Evolutionary conservation across 1,139 yeast species (phyloP).

Genomic region (Scheffersomyces lignicola): DNA sequence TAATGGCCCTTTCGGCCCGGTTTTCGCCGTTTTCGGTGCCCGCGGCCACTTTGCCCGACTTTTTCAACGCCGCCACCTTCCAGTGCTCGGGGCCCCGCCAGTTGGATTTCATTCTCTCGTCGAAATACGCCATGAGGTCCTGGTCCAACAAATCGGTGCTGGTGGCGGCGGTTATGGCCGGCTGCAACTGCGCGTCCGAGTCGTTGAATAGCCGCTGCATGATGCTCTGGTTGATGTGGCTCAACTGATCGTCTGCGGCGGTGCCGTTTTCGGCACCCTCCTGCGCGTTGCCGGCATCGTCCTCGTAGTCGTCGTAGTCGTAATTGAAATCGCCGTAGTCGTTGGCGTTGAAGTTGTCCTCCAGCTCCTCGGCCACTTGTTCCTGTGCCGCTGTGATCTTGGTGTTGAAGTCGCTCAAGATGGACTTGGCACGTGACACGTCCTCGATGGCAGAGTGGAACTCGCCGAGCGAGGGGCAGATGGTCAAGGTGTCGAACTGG

Average conservation of each 20-base stretch:
- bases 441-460: slow-evolving; percentile 60
- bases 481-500: slow-evolving; percentile 37
- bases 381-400: slow-evolving; percentile 19
- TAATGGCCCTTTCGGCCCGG: slow-evolving; percentile 10
- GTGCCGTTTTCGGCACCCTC: slow-evolving; percentile 16
- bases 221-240: slow-evolving; percentile 23
- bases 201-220: slow-evolving; percentile 25
- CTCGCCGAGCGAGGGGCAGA: slow-evolving; percentile 66
- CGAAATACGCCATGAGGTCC: slow-evolving; percentile 79
- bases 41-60: slow-evolving; percentile 20
- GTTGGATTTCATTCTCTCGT: slow-evolving; percentile 62
- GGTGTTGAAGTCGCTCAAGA: slow-evolving; percentile 49
- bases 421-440: slow-evolving; percentile 53
- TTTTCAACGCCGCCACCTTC: slow-evolving; percentile 68
- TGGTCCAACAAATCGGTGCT: slow-evolving; percentile 46
- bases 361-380: slow-evolving; percentile 12
- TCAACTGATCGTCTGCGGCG: slow-evolving; percentile 18
- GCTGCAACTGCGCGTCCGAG: slow-evolving; percentile 1
- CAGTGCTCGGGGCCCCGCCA: slow-evolving; percentile 97
- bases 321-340: slow-evolving; percentile 36
- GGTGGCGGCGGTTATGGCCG: slow-evolving; percentile 8
- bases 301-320: slow-evolving; percentile 25
- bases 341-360: slow-evolving; percentile 22
- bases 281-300: slow-evolving; percentile 17
- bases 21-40: slow-evolving; percentile 14